Conservation (phyloP, 208 protist species). For the Leishmania turanica region DNA sequence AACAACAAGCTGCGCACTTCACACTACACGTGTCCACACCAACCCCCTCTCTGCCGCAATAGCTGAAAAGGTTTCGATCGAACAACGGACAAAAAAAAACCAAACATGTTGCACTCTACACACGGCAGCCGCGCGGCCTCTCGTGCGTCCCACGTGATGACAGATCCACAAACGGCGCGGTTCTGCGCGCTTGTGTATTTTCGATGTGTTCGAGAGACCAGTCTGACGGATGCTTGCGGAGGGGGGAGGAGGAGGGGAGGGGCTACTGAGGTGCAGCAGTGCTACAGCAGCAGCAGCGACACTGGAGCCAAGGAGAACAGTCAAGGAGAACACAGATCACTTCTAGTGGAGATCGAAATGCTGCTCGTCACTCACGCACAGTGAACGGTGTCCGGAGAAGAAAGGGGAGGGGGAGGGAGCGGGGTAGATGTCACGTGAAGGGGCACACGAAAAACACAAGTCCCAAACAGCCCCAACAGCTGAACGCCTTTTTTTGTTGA, state of each 20-base stretch:
- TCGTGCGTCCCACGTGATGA: constrained; percentile 3
- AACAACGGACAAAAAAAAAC: neutral
- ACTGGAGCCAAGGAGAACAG: neutral
- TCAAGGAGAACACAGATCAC: neutral
- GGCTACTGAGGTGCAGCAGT: neutral
- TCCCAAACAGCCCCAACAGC: neutral
- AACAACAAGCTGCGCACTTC: too few relatives aligned
- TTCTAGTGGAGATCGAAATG: neutral
- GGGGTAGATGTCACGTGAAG: neutral
- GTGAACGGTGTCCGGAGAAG: neutral
- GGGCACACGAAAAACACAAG: neutral
- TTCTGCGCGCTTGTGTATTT: neutral
- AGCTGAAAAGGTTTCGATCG: neutral
- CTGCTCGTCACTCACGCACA: neutral
- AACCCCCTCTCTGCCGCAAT: neutral
- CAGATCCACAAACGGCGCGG: neutral
- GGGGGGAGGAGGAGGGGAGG: too few relatives aligned
- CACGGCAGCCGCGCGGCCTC: neutral
- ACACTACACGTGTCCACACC: too few relatives aligned
- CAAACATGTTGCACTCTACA: neutral
- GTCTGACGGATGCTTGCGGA: neutral
- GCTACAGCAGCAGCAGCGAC: neutral
- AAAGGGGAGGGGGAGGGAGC: neutral
- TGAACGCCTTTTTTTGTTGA: neutral
- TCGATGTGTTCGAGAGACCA: neutral